phyloP scores from a whole-genome alignment of 768 basidiomycete species.

The Russula ochroleuca region DNA sequence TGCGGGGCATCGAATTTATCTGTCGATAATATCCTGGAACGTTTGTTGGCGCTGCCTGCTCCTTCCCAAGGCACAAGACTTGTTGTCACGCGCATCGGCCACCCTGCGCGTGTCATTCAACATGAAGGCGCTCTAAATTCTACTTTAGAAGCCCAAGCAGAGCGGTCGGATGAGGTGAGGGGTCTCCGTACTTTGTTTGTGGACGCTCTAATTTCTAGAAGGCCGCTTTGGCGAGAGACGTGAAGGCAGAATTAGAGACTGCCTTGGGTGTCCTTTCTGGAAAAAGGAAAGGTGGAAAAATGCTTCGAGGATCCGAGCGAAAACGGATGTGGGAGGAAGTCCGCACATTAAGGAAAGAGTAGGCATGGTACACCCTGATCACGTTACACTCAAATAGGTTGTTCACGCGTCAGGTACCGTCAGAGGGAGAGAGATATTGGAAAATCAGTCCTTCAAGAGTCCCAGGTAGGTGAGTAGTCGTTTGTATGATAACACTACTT shows the following conservation, averaged over 20 bases:
- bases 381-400: slow-evolving; percentile 8
- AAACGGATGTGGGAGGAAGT: slow-evolving; percentile 87
- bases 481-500: slow-evolving; percentile 1
- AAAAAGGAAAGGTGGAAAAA: slow-evolving; percentile 69
- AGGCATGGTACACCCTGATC: slow-evolving; percentile 29
- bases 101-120: slow-evolving; percentile 89
- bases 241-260: slow-evolving; percentile 78
- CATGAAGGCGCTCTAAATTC: slow-evolving; percentile 60
- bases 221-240: slow-evolving; percentile 81
- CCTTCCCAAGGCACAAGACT: slow-evolving; percentile 48
- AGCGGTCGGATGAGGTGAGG: slow-evolving; percentile 62
- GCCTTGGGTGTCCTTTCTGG: slow-evolving; percentile 61
- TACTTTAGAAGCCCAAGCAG: slow-evolving; percentile 70
- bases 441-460: slow-evolving; percentile 70
- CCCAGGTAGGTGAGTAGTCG: slow-evolving; percentile 49
- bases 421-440: slow-evolving; percentile 84
- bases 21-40: slow-evolving; percentile 91
- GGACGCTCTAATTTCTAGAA: slow-evolving; percentile 31
- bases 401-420: slow-evolving; percentile 57
- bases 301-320: slow-evolving; percentile 65
- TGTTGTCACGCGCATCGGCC: slow-evolving; percentile 84
- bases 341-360: slow-evolving; percentile 88
- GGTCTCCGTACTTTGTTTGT: background rate
- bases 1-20: slow-evolving; percentile 94
- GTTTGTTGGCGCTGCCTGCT: slow-evolving; percentile 62